These are phyloP conservation scores for Acorus gramineus DNA, from an alignment of 106 monocot species.

Conservation along the genomic window DNA sequence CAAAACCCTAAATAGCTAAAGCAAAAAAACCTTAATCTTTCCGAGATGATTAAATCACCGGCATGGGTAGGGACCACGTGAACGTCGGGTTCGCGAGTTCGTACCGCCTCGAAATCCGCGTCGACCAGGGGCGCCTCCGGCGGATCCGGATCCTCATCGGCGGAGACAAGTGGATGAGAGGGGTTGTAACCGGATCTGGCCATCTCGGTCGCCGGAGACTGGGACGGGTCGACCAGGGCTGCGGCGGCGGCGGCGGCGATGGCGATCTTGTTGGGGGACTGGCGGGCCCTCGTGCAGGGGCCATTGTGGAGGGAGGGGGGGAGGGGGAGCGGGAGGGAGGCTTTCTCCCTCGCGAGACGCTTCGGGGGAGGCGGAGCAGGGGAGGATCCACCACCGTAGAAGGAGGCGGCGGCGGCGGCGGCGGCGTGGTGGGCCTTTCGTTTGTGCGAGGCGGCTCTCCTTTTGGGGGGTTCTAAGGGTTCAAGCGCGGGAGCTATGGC, in stretches of 20 bases:
- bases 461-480: no score
- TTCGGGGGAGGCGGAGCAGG: conserved; percentile 38
- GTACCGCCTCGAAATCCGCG: conserved; percentile 60
- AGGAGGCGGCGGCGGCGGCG: conserved; percentile 11
- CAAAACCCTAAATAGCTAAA: neutral
- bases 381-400: neutral
- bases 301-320: conserved; percentile 46
- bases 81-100: conserved; percentile 42
- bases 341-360: conserved; percentile 65
- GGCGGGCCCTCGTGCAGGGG: conserved; percentile 66
- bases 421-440: conserved; percentile 26
- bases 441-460: conserved; percentile 11
- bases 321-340: conserved; percentile 21
- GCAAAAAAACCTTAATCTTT: no score
- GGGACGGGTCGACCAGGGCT: conserved; percentile 1
- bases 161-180: neutral
- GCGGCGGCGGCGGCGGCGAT: conserved; percentile 4
- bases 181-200: conserved; percentile 11
- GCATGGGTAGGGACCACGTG: conserved; percentile 83
- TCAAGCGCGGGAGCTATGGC: conserved; percentile 22
- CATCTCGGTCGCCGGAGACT: neutral
- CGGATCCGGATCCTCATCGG: conserved; percentile 18
- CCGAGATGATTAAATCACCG: conserved; percentile 30
- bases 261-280: conserved; percentile 57
- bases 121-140: conserved; percentile 46